Evolutionary conservation across 2,329 filamentous ascomycete genomes (phyloP), one percentile per base, ranked within the genome.

Genomic region (Magnaporthiopsis rhizophila): DNA sequence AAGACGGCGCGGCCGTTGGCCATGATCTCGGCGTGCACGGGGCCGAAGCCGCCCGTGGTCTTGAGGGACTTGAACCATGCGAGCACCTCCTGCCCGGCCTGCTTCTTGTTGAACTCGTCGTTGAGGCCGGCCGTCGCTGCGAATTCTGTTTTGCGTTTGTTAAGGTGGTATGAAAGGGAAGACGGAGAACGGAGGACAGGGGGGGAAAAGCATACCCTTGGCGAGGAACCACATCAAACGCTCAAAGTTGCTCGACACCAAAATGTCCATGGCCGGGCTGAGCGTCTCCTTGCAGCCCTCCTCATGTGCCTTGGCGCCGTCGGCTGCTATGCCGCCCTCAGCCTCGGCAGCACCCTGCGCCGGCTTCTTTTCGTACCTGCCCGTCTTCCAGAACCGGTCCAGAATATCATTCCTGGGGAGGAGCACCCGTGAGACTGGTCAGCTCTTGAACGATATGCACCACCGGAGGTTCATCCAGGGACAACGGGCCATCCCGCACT

Each of bases 231-330:
- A 98, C 13, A 99, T 83, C 6, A 99, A 82, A 38, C 95, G 87
- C 81, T 99, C 95, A 74, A 99, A 98, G 80, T 99, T 99, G 75
- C 90, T 95, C 30, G 90, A 94, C 15, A 98, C 93, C 3, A 98
- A 82, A 69, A 98, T 98, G 75, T 99, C 95, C 95, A 99, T 98
- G 59, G 95, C 95, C 0, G 95, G 95, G 70, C 89, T 92, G 62
- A 96, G 84, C 0, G 95, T 99, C 79, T 96, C 93, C 78, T 92
- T 93, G 67, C 94, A 92, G 53, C 90, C 91, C 59, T 86, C 85
- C 69, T 86, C 81, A 38, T 92, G 87, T 9, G 86, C 86, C 70
- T 84, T 82, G 61, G 77, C 80, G 7, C 86, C 86, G 67, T 89
- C 83, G 8, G 85, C 80, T 11, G 83, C 75, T 58, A 93, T 85